These are phyloP conservation scores for Solanum medicagineum DNA, from an alignment of 257 asterid genomes.

Conservation along the genomic window DNA sequence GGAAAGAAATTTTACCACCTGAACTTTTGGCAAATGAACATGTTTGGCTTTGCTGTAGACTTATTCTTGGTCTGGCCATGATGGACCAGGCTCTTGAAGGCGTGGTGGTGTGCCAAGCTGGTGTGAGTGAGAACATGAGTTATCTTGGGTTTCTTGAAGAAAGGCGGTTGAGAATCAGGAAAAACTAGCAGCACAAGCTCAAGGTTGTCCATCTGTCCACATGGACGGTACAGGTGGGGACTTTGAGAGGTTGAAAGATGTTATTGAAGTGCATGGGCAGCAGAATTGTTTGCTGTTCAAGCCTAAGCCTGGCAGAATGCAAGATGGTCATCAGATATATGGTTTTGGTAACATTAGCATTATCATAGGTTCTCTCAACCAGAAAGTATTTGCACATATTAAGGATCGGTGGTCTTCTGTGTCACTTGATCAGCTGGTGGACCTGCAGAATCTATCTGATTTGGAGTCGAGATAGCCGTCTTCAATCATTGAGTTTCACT, in stretches of 20 bases:
- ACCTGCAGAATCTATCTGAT: slow-evolving; percentile 35
- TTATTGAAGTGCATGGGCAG: slow-evolving; percentile 20
- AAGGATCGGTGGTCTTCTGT: slow-evolving; percentile 48
- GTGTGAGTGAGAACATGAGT: slow-evolving; percentile 41
- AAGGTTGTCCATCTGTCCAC: slow-evolving; percentile 18
- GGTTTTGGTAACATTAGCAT: slow-evolving; percentile 70
- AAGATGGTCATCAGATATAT: slow-evolving; percentile 67
- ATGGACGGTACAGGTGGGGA: not conserved
- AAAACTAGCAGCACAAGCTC: slow-evolving; percentile 44
- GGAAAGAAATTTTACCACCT: slow-evolving; percentile 51
- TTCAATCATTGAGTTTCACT: not conserved
- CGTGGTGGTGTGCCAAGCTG: slow-evolving; percentile 54
- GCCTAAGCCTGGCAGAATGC: slow-evolving; percentile 40
- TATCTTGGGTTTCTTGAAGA: slow-evolving; percentile 31
- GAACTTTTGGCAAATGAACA: slow-evolving; percentile 53
- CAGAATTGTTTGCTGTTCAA: slow-evolving; percentile 15
- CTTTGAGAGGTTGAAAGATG: slow-evolving; percentile 19
- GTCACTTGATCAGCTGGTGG: slow-evolving; percentile 57
- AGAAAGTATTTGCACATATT: slow-evolving; percentile 39
- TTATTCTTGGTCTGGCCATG: slow-evolving; percentile 46
- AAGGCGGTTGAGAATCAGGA: slow-evolving; percentile 50
- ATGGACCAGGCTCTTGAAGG: slow-evolving; percentile 70
- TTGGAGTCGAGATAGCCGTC: slow-evolving; percentile 9
- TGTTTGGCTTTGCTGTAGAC: slow-evolving; percentile 19
- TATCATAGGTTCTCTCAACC: slow-evolving; percentile 48